Evolutionary conservation across 768 basidiomycete genomes (phyloP).

Genomic region (Lactifluus subvellereus): DNA sequence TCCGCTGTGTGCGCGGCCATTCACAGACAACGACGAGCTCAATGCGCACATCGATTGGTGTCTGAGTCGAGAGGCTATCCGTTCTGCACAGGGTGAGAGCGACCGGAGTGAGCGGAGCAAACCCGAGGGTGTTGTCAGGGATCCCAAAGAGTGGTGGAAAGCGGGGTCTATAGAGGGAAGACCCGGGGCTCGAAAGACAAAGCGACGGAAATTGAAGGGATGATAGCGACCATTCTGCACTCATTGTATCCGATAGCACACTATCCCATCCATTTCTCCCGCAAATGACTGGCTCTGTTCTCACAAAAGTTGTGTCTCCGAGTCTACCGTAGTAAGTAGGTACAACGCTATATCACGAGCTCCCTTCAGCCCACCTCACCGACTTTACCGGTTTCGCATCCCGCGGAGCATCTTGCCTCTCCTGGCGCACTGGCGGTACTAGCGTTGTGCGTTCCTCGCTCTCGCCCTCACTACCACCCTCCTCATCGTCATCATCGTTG

Average conservation of each 20-base stretch:
- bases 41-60: conserved; percentile 92
- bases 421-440: not conserved
- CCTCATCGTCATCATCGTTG: conserved; percentile 47
- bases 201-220: conserved; percentile 9
- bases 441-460: not conserved
- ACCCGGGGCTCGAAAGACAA: not conserved
- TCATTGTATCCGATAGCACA: not conserved
- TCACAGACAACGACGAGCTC: conserved; percentile 71
- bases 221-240: not conserved
- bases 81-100: conserved; percentile 51
- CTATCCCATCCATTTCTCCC: too few relatives aligned
- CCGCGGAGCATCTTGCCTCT: not conserved
- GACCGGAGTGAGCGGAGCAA: conserved; percentile 6
- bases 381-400: conserved; percentile 12
- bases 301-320: too few relatives aligned
- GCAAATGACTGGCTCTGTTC: too few relatives aligned
- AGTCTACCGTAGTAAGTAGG: too few relatives aligned
- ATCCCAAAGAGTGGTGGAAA: conserved; percentile 18
- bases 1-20: conserved; percentile 61
- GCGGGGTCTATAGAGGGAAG: not conserved
- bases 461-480: not conserved
- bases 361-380: conserved; percentile 22
- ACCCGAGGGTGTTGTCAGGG: not conserved
- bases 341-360: conserved; percentile 1
- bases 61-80: conserved; percentile 70